Evolutionary conservation across 1,284 basidiomycete genomes (phyloP), one percentile per base, ranked within the genome.

Genomic region (Rhizopogon hawkerae): DNA sequence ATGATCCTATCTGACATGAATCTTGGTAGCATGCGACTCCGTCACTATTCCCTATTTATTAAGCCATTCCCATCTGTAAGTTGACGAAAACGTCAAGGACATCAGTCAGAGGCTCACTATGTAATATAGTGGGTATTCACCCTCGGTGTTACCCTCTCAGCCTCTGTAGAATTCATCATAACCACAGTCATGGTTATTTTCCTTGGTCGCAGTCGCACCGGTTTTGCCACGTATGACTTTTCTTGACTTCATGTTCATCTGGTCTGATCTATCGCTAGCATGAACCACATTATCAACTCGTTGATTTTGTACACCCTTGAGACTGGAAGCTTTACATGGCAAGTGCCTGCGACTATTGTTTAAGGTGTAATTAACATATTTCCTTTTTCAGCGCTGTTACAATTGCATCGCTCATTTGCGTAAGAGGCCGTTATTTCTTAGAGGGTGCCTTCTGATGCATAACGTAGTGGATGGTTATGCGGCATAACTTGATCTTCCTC

Each of bases 271-370:
- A 26, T 21, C 21, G 31, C 26, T 38, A 77, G 76, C 41, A 72
- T 78, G 70, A 71, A 73, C 41, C 66, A 71, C 33, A 60, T 78
- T 35, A 67, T 80, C 29, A 75, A 79, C 48, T 61, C 66, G 0
- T 59, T 79, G 43, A 77, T 75, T 42, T 49, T 78, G 2, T 79
- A 79, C 48, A 74, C 78, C 0, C 59, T 80, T 9, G 76, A 80
- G 52, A 79, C 72, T 3, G 78, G 77, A 3, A 57, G 69, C 2
- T 53, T 79, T 6, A 79, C 77, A 8, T 71, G 67, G 76, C 75
- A 51, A 34, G 61, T 33, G 4, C 6, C 41, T 37, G 2, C 29
- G 49, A 21, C 29, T 9, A 1, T 23, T 23, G 8, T n/a, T 53
- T 70, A 68, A 48, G 47, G 61, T 35, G 57, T 58, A 2, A 59